Base-by-base conservation (phyloP, 805 yeast species). In the Danielozyma ontarioensis region DNA sequence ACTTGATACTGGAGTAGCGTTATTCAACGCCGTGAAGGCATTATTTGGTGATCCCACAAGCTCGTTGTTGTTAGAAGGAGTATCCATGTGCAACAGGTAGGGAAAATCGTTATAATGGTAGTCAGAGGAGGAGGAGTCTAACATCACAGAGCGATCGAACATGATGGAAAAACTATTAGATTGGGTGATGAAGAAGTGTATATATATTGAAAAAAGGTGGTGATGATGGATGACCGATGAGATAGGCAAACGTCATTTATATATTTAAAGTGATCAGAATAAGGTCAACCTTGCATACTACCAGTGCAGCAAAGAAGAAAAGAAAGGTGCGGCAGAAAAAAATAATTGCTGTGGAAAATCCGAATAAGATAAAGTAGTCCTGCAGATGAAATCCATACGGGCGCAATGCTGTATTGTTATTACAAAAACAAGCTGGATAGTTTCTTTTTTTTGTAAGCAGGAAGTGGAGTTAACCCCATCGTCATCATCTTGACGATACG, bases 211-310 rank as follows among this genome's bases (percentile, higher is more conserved):
- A 10, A 19, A 19, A 10, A 19, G 22, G 22, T 19, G 22, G 22
- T 19, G 22, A 19, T 19, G 22, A 10, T 19, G 22, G 22, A 10
- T 19, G 22, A 19, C 22, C 22, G 22, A 19, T 19, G 22, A 19
- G 22, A 19, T 19, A 10, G 22, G 22, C n/a, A 19, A 22, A 29
- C 33, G 36, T 33, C 36, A 33, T 28, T 33, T 33, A 33, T 33
- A 29, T 28, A 33, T 17, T 21, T 28, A 18, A 33, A 24, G 27
- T 27, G 15, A 23, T 30, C 19, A 27, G n/a, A 33, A 8, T 25
- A 16, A n/a, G 30, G 16, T 13, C 29, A 27, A 27, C 13, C 15
- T 13, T 25, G 15, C 13, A 25, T n/a, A 25, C 11, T 6, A 6
- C 6, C 15, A n/a, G 15, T 25, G 27, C 27, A 25, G 22, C 22